These are phyloP conservation scores for Euphorbia lathyris DNA, from an alignment of 345 rosid genomes.

Conservation along the genomic window DNA sequence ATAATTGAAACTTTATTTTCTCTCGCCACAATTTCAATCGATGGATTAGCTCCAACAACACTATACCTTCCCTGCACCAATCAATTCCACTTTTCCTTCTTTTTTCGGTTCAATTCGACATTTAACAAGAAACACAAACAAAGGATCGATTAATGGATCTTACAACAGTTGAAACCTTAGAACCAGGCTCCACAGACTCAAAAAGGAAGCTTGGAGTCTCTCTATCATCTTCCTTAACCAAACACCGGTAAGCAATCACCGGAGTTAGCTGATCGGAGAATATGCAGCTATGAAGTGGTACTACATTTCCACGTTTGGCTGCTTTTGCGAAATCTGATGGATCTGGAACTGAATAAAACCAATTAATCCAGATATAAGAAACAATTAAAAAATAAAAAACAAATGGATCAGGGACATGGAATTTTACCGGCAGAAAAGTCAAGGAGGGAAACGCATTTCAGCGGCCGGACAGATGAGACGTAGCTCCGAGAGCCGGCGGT, in stretches of 20 bases:
- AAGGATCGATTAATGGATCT: constrained; percentile 15
- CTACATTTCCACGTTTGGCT: constrained; percentile 53
- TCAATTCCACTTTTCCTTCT: constrained; percentile 15
- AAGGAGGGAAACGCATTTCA: no score
- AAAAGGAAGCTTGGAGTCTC: constrained; percentile 90
- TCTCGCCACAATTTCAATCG: constrained; percentile 71
- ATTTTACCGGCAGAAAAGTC: no score
- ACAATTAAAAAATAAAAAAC: no score
- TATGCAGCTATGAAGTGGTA: constrained; percentile 66
- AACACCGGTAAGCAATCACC: constrained; percentile 77
- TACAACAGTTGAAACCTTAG: constrained; percentile 58
- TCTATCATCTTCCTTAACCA: constrained; percentile 77
- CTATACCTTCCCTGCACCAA: constrained; percentile 66
- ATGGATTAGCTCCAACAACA: constrained; percentile 82
- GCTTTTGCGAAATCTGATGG: constrained; percentile 51
- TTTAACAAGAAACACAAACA: neutral
- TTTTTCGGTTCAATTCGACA: no score
- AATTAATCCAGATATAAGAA: neutral
- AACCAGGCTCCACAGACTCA: constrained; percentile 78
- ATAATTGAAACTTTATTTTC: constrained; percentile 62
- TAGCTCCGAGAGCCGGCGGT: no score
- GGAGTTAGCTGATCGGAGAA: constrained; percentile 93
- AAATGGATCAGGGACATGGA: no score
- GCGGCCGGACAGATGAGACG: no score
- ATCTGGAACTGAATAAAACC: constrained; percentile 38